Percentiles rank a stretch among this genome's conserved stretches.
These are phyloP conservation scores for Ophiocytium majus DNA, from an alignment of 352 stramenopile genomes.

Conservation along the genomic window DNA sequence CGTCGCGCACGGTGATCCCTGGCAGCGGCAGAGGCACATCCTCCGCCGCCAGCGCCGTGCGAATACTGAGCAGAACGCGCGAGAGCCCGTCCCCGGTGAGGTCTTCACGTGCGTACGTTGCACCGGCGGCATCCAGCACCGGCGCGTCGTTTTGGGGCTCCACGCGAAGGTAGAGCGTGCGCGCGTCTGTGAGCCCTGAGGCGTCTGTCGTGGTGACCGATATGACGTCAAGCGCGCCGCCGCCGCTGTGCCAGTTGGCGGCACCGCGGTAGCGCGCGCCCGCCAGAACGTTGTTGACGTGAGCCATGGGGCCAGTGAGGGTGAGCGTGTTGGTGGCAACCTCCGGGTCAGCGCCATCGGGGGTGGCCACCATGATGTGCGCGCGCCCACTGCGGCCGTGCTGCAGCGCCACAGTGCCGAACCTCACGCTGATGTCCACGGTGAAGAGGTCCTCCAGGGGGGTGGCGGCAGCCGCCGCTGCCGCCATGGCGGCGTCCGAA, in stretches of 20 bases:
- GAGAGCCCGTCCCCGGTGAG: conserved; percentile 39
- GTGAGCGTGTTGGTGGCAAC: not conserved
- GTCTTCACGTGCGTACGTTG: conserved; percentile 24
- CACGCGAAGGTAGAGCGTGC: conserved; percentile 20
- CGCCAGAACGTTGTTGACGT: conserved; percentile 29
- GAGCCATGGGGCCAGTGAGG: conserved; percentile 34
- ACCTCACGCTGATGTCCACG: not conserved
- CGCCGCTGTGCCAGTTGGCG: conserved; percentile 51
- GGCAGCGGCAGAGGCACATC: conserved; percentile 26
- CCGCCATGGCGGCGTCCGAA: too few relatives aligned
- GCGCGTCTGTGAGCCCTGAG: not conserved
- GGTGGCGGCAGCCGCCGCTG: too few relatives aligned
- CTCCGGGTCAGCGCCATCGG: not conserved
- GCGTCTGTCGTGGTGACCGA: conserved; percentile 3
- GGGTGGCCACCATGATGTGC: not conserved
- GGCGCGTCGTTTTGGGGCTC: conserved; percentile 49
- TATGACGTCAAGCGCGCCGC: not conserved
- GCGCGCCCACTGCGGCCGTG: too few relatives aligned
- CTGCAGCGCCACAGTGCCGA: not conserved
- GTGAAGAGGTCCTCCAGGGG: not conserved
- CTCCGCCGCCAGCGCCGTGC: conserved; percentile 25
- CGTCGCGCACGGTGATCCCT: conserved; percentile 44
- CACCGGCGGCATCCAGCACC: conserved; percentile 32
- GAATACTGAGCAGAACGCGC: conserved; percentile 23
- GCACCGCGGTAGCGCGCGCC: conserved; percentile 38